Evolutionary conservation across 2,329 filamentous ascomycete genomes (phyloP), one percentile per base, ranked within the genome.

Genomic region (Talaromyces rugulosus): DNA sequence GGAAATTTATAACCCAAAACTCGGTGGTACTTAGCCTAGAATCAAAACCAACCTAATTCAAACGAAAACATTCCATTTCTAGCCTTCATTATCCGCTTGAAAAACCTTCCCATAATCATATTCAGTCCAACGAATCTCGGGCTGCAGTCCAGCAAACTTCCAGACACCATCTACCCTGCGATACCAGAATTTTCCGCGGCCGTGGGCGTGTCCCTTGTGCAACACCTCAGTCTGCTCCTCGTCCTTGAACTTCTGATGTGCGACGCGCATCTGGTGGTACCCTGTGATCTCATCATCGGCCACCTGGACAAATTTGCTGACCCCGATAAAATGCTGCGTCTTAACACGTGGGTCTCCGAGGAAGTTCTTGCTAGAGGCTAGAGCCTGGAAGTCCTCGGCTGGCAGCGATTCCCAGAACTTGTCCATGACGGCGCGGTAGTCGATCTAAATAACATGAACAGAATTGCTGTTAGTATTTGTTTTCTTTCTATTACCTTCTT

Each of bases 161-260:
- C 70, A 72, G 9, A 64, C 67, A 9, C 68, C 69, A 60, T 72
- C 70, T 27, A 72, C 50, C 65, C 70, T 72, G 65, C 66, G 68
- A 64, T 71, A 72, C 67, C 66, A 70, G 50, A 67, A 65, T 50
- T 65, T 65, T 55, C 66, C 67, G 31, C 58, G 65, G 47, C 65
- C 66, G 56, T 86, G 83, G 23, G 81, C 83, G 68, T 86, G 84
- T 64, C 84, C 84, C 77, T 85, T 85, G 72, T 83, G 77, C 52
- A 75, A 74, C 36, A 86, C 81, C 28, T 74, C 68, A 40, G 70
- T 67, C 59, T 79, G 70, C 52, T 74, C 77, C 28, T 70, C 74
- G 67, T 83, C 82, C 1, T 76, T 80, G 75, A 85, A 86, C 59
- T 81, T 76, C 75, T 86, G 83, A 70, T 87, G 84, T 11, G 84